Conservation (phyloP, 1,284 basidiomycete genomes). For the Pisolithus thermaeus region DNA sequence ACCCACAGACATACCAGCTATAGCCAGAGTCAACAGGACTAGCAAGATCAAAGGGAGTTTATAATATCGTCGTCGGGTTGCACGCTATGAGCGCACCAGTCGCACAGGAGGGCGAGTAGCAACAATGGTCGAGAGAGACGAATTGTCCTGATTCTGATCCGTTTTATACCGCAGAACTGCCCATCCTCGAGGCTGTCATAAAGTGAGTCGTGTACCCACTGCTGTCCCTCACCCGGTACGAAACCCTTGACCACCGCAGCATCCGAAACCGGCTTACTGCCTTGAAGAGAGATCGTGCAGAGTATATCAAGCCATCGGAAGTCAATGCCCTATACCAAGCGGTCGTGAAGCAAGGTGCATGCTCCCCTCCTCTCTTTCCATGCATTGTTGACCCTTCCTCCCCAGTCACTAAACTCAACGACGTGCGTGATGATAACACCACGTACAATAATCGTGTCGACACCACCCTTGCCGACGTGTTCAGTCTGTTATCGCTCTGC, state of each 20-base stretch:
- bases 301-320: slow-evolving; percentile 89
- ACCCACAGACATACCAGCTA: no score
- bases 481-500: slow-evolving; percentile 86
- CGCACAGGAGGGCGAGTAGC: slow-evolving; percentile 63
- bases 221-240: slow-evolving; percentile 14
- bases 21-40: no score
- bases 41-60: no score
- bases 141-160: slow-evolving; percentile 17
- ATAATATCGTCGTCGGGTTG: neutral
- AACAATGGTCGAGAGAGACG: slow-evolving; percentile 3
- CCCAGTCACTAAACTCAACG: slow-evolving; percentile 86
- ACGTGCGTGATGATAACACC: slow-evolving; percentile 77
- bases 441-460: slow-evolving; percentile 86
- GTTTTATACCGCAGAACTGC: slow-evolving; percentile 58
- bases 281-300: slow-evolving; percentile 82
- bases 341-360: slow-evolving; percentile 88
- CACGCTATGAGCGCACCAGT: slow-evolving; percentile 58
- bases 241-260: slow-evolving; percentile 39
- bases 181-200: slow-evolving; percentile 93
- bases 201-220: slow-evolving; percentile 49
- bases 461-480: slow-evolving; percentile 89
- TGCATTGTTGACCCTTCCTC: neutral
- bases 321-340: slow-evolving; percentile 92
- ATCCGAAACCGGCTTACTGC: slow-evolving; percentile 89
- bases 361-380: slow-evolving; percentile 1